phyloP scores from a whole-genome alignment of 2,329 filamentous ascomycete genomes.

The Aspergillus sp. region DNA sequence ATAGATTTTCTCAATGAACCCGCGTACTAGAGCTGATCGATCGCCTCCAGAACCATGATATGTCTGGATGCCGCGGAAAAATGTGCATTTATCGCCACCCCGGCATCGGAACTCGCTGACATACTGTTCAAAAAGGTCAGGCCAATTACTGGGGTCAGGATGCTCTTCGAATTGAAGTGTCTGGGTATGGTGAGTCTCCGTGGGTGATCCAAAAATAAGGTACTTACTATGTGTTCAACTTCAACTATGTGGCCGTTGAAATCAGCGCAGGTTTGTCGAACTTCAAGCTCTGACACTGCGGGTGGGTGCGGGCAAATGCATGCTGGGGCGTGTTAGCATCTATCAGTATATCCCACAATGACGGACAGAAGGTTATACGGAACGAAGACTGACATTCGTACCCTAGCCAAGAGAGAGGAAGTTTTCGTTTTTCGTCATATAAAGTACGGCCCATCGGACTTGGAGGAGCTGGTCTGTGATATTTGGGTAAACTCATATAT shows the following conservation, averaged over 20 bases:
- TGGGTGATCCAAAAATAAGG: background rate
- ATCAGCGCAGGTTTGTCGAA: conserved; percentile 39
- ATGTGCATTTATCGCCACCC: conserved; percentile 13
- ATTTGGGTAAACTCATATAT: conserved; percentile 19
- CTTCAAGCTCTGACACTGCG: conserved; percentile 21
- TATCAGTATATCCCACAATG: background rate
- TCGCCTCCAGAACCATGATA: conserved; percentile 12
- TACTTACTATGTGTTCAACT: conserved; percentile 26
- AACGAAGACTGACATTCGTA: conserved; percentile 31
- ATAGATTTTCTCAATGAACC: conserved; percentile 35
- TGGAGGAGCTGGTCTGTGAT: conserved; percentile 22
- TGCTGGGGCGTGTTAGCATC: conserved; percentile 22
- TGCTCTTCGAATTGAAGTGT: conserved; percentile 22
- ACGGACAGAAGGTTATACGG: background rate
- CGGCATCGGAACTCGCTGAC: conserved; percentile 15
- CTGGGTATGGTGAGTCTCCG: conserved; percentile 12
- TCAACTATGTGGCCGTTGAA: conserved; percentile 22
- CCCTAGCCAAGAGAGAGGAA: conserved; percentile 32
- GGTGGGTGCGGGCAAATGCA: conserved; percentile 38
- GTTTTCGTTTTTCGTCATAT: background rate
- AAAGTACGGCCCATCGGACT: conserved; percentile 5
- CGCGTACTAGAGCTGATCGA: conserved; percentile 26
- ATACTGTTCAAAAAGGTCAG: conserved; percentile 22
- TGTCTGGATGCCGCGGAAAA: conserved; percentile 28
- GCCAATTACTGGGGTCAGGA: conserved; percentile 27